Conservation (phyloP, 345 rosid species). For the Cochlearia excelsa region DNA sequence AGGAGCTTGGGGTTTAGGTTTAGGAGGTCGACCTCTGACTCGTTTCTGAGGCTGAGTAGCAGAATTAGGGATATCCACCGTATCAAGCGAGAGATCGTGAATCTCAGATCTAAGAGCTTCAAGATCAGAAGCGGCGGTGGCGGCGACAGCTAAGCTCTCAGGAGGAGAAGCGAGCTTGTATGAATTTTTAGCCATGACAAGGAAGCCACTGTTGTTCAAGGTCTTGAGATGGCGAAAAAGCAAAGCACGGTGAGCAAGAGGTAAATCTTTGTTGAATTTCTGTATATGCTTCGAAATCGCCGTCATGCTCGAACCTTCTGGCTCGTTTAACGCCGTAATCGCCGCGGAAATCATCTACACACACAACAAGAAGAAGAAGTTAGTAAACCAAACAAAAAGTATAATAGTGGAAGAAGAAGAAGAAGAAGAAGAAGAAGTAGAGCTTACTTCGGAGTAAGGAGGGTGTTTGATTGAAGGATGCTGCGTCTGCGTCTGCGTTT, state of each 20-base stretch:
- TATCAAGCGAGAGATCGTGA: neutral
- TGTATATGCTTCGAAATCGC: slow-evolving; percentile 73
- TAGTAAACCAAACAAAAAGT: neutral
- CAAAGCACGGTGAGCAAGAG: slow-evolving; percentile 50
- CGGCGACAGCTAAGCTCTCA: slow-evolving; percentile 12
- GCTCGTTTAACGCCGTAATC: slow-evolving; percentile 59
- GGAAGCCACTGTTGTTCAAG: slow-evolving; percentile 51
- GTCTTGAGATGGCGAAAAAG: slow-evolving; percentile 59
- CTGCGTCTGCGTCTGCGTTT: no score
- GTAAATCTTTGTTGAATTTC: slow-evolving; percentile 43
- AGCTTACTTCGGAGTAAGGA: no score
- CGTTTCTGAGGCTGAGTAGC: slow-evolving; percentile 41
- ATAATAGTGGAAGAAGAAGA: no score
- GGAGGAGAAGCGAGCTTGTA: slow-evolving; percentile 47
- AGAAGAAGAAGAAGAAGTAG: no score
- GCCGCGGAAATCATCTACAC: slow-evolving; percentile 72
- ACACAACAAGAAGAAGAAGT: neutral
- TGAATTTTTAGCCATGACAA: slow-evolving; percentile 58
- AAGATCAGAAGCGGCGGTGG: neutral
- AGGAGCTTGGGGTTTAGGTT: slow-evolving; percentile 24
- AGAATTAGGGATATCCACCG: neutral
- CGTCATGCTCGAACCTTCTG: slow-evolving; percentile 71
- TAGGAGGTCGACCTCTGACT: slow-evolving; percentile 72
- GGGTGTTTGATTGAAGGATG: no score
- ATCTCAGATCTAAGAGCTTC: slow-evolving; percentile 30